phyloP scores from a whole-genome alignment of 176 grass and related monocot species.

The Ampelocalamus luodianensis region DNA sequence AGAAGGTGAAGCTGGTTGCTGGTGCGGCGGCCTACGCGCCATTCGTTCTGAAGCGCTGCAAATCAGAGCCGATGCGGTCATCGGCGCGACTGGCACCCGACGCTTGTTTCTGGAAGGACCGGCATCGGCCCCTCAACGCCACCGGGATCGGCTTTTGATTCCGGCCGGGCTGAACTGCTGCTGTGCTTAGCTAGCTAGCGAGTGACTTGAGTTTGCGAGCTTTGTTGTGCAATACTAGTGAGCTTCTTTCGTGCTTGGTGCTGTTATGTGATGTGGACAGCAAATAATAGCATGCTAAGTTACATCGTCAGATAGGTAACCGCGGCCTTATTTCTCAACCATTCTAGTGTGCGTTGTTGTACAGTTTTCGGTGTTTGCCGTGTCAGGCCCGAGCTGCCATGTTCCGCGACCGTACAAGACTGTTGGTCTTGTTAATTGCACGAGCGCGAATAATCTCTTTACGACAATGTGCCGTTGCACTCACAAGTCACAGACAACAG shows the following conservation, averaged over 20 bases:
- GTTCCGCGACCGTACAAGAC: not conserved
- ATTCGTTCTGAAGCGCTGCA: constrained; percentile 87
- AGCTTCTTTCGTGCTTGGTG: constrained; percentile 51
- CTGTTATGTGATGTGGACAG: constrained; percentile 62
- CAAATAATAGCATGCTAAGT: constrained; percentile 57
- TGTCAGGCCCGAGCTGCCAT: not conserved
- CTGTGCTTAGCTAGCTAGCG: constrained; percentile 48
- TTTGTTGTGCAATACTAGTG: constrained; percentile 52
- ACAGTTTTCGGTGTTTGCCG: not conserved
- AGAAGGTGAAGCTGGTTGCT: constrained; percentile 52
- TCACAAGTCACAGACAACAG: no score
- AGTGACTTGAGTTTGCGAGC: constrained; percentile 37
- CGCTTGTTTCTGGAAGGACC: constrained; percentile 96
- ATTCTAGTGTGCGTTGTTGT: not conserved
- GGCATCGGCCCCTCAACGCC: constrained; percentile 77
- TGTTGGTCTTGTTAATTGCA: not conserved
- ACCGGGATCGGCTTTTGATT: constrained; percentile 79
- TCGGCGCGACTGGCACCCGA: constrained; percentile 70
- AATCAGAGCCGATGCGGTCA: constrained; percentile 86
- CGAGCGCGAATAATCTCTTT: not conserved
- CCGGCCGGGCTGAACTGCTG: not conserved
- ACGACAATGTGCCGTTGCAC: no score
- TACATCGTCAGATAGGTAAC: constrained; percentile 29
- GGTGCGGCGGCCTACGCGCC: constrained; percentile 59
- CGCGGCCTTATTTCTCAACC: not conserved